These are phyloP conservation scores for Entomortierella beljakovae DNA, from an alignment of 192 early-diverging fungal species.

Conservation along the genomic window DNA sequence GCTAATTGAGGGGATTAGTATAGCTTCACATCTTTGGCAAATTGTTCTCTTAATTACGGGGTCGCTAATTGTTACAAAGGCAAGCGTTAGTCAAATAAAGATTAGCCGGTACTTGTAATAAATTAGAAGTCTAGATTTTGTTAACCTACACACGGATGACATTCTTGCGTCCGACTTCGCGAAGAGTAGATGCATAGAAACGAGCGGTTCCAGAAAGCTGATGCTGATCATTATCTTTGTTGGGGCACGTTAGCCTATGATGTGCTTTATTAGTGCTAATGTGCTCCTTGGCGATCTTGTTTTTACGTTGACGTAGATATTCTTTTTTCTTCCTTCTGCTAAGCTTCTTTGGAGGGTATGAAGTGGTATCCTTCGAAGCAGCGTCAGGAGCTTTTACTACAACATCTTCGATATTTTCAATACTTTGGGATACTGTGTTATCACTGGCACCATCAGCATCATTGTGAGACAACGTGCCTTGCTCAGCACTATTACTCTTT, in stretches of 20 bases:
- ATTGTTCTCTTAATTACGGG: constrained; percentile 66
- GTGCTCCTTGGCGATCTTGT: constrained; percentile 37
- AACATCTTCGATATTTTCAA: neutral
- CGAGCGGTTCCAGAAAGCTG: constrained; percentile 42
- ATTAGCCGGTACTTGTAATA: neutral
- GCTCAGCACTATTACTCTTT: neutral
- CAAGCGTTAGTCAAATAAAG: neutral
- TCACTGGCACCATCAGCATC: neutral
- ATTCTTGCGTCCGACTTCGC: constrained; percentile 60
- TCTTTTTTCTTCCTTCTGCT: constrained; percentile 20
- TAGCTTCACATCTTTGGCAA: constrained; percentile 66
- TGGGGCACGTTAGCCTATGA: constrained; percentile 9
- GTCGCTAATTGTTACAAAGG: constrained; percentile 47
- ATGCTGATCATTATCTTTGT: neutral
- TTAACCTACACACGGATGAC: constrained; percentile 64
- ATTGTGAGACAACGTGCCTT: neutral
- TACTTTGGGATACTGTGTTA: neutral
- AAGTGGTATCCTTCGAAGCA: neutral
- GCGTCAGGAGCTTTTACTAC: neutral
- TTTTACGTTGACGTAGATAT: constrained; percentile 17
- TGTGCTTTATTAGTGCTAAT: constrained; percentile 19
- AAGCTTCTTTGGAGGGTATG: constrained; percentile 1
- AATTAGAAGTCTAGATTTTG: neutral
- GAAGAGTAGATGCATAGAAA: constrained; percentile 62
- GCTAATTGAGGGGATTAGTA: constrained; percentile 65